Conservation (phyloP, 176 grass and related monocot species). For the Oropetium thomaeum region DNA sequence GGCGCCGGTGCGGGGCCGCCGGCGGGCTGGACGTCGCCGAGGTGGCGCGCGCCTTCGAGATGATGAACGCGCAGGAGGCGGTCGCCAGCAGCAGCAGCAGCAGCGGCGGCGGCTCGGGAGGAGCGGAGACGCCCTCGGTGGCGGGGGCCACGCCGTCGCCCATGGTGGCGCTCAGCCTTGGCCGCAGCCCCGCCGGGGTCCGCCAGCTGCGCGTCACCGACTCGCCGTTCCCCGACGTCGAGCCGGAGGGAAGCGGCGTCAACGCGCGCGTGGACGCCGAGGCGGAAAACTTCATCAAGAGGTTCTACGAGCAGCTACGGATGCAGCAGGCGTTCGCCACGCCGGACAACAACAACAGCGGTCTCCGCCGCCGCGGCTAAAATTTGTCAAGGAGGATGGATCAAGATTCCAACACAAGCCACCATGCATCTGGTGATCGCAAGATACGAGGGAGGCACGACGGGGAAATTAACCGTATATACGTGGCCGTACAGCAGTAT, state of each 20-base stretch:
- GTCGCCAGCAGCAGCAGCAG: too few species aligned
- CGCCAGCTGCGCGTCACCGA: constrained; percentile 80
- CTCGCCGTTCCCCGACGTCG: constrained; percentile 77
- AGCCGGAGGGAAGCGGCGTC: constrained; percentile 48
- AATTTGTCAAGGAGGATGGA: too few species aligned
- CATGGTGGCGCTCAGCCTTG: constrained; percentile 51
- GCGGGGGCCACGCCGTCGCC: constrained; percentile 50
- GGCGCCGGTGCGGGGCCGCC: neutral
- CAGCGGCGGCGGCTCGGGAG: neutral
- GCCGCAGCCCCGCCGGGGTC: constrained; percentile 40
- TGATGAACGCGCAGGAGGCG: constrained; percentile 41
- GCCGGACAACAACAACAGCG: constrained; percentile 52
- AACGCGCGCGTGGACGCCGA: constrained; percentile 51
- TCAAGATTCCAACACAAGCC: too few species aligned
- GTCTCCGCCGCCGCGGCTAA: constrained; percentile 29
- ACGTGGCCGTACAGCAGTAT: constrained; percentile 6
- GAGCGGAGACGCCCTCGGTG: neutral
- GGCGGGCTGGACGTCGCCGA: constrained; percentile 39
- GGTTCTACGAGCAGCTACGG: constrained; percentile 73
- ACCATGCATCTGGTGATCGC: constrained; percentile 17
- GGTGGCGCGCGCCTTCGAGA: constrained; percentile 63
- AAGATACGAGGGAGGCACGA: neutral
- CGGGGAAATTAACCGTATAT: neutral
- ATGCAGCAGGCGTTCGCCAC: constrained; percentile 58
- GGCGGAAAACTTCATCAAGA: constrained; percentile 64